Conservation (phyloP, 805 yeast genomes). For the Grigorovia humatica region DNA sequence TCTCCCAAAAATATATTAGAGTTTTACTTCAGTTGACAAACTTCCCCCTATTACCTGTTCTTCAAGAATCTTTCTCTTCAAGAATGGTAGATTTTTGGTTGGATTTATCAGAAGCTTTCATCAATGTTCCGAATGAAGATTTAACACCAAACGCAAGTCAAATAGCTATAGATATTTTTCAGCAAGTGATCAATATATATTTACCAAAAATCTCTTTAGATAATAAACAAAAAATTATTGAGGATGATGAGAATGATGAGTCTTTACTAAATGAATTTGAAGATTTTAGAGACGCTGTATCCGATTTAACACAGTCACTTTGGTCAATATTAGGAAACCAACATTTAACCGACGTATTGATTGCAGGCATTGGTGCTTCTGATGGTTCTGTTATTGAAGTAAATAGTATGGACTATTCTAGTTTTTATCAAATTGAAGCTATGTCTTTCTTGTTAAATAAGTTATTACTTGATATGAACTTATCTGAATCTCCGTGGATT, state of each 20-base stretch:
- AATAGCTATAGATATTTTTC: constrained; percentile 34
- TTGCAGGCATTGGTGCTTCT: constrained; percentile 17
- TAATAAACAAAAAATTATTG: constrained; percentile 30
- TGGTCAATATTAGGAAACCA: constrained; percentile 53
- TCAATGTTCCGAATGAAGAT: constrained; percentile 29
- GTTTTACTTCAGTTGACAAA: constrained; percentile 44
- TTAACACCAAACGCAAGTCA: constrained; percentile 19
- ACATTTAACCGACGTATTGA: constrained; percentile 23
- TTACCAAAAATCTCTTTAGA: constrained; percentile 52
- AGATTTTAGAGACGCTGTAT: constrained; percentile 60
- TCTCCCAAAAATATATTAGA: constrained; percentile 32
- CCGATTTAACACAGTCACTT: constrained; percentile 64
- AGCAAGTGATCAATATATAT: constrained; percentile 48
- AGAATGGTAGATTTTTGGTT: constrained; percentile 61
- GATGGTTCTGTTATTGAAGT: constrained; percentile 4
- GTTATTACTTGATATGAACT: constrained; percentile 19
- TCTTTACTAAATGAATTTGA: constrained; percentile 40
- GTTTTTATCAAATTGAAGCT: constrained; percentile 24
- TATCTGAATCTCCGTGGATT: constrained; percentile 24
- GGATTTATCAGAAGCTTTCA: constrained; percentile 47
- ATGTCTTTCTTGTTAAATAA: constrained; percentile 23
- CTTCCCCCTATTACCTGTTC: constrained; percentile 45
- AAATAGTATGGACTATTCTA: constrained; percentile 5
- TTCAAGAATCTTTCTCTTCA: constrained; percentile 47
- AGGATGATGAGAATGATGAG: constrained; percentile 20